phyloP scores from a whole-genome alignment of 441 rosid genomes.

The Adansonia grandidieri region DNA sequence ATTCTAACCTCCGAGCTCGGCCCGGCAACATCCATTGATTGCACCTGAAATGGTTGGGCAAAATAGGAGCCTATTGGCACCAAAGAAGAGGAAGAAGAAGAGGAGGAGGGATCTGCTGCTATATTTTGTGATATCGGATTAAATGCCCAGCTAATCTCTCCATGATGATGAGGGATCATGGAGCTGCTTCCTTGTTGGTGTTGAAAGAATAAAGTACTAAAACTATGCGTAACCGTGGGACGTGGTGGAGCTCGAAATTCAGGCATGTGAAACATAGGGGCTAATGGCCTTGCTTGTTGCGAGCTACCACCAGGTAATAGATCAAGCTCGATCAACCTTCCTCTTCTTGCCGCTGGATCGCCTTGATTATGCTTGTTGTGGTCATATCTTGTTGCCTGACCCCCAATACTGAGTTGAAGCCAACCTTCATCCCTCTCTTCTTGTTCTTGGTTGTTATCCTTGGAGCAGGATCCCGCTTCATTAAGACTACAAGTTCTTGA shows the following conservation, averaged over 20 bases:
- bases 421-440: conserved; percentile 57
- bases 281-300: conserved; percentile 31
- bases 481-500: conserved; percentile 68
- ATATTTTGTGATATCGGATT: conserved; percentile 49
- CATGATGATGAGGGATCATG: conserved; percentile 49
- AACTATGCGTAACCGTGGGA: conserved; percentile 36
- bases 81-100: conserved; percentile 52
- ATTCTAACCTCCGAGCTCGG: conserved; percentile 72
- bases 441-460: conserved; percentile 45
- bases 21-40: conserved; percentile 57
- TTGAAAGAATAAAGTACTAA: conserved; percentile 52
- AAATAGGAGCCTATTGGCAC: conserved; percentile 67
- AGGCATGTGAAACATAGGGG: conserved; percentile 36
- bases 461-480: conserved; percentile 60
- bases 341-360: conserved; percentile 41
- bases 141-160: conserved; percentile 69
- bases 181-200: conserved; percentile 61
- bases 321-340: conserved; percentile 74
- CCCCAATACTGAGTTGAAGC: conserved; percentile 83
- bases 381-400: conserved; percentile 36
- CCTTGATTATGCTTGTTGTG: conserved; percentile 36
- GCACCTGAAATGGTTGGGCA: conserved; percentile 59
- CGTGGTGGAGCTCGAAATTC: conserved; percentile 46
- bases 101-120: conserved; percentile 42
- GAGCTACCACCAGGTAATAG: conserved; percentile 56